Evolutionary conservation across 352 stramenopile species (phyloP).

Genomic region (Pythium phragmiticola): DNA sequence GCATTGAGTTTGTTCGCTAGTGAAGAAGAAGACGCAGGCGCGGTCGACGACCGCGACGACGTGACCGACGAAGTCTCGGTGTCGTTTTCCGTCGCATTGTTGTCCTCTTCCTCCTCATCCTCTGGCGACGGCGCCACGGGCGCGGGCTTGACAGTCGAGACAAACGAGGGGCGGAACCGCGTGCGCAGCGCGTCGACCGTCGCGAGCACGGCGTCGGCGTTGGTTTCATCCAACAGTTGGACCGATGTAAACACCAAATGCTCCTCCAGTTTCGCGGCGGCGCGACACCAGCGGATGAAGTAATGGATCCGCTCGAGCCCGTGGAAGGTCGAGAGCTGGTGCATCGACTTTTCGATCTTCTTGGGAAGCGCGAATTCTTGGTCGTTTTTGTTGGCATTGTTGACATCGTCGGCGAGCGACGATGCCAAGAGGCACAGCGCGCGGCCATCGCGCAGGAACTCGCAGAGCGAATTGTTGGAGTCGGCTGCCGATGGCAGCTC

Average conservation of each 20-base stretch:
- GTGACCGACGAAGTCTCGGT: background rate
- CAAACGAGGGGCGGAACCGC: constrained; percentile 49
- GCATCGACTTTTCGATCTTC: constrained; percentile 66
- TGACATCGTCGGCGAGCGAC: constrained; percentile 32
- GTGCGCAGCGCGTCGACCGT: constrained; percentile 58
- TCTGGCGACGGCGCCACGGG: background rate
- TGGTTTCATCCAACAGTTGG: constrained; percentile 77
- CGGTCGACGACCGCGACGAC: background rate
- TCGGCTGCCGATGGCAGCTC: constrained; percentile 32
- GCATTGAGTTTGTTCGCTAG: constrained; percentile 44
- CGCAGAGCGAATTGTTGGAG: constrained; percentile 40
- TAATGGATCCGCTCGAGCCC: constrained; percentile 82
- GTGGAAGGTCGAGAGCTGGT: constrained; percentile 77
- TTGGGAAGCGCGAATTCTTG: constrained; percentile 40
- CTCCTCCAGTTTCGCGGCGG: constrained; percentile 53
- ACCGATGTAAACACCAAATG: constrained; percentile 77
- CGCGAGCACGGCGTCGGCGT: constrained; percentile 57
- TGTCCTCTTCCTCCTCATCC: constrained; percentile 13
- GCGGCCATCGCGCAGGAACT: constrained; percentile 73
- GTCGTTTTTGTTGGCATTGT: constrained; percentile 23
- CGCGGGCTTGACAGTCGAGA: constrained; percentile 14
- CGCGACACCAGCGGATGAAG: constrained; percentile 83
- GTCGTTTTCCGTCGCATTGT: background rate
- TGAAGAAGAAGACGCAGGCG: background rate
- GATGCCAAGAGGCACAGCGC: constrained; percentile 69